Evolutionary conservation across 2,329 filamentous ascomycete genomes (phyloP).

Genomic region (Zasmidium angulare): DNA sequence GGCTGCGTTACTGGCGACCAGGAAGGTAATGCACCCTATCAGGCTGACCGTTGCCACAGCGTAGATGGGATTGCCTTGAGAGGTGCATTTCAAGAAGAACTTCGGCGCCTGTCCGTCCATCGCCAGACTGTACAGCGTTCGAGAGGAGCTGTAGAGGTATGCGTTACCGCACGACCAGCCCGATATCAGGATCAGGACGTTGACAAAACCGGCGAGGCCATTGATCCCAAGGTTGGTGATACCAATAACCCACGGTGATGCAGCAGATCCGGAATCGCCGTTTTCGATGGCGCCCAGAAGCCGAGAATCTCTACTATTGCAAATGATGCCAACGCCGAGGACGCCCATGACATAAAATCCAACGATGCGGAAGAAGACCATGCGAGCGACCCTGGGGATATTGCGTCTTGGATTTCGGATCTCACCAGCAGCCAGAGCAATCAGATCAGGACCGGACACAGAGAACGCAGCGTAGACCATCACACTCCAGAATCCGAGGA

Average conservation of each 20-base stretch:
- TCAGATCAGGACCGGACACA: constrained; percentile 11
- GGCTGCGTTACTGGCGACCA: constrained; percentile 64
- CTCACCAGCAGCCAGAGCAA: constrained; percentile 19
- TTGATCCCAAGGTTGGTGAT: constrained; percentile 59
- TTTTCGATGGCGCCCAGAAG: constrained; percentile 8
- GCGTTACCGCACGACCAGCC: constrained; percentile 59
- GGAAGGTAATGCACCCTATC: constrained; percentile 68
- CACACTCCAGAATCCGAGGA: constrained; percentile 51
- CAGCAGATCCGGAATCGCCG: constrained; percentile 32
- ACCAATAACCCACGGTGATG: constrained; percentile 48
- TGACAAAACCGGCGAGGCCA: constrained; percentile 63
- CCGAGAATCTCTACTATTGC: constrained; percentile 6
- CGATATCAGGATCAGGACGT: constrained; percentile 66
- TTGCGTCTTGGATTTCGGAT: constrained; percentile 16
- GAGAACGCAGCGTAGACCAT: constrained; percentile 74
- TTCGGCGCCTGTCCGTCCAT: constrained; percentile 64
- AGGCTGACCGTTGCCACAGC: constrained; percentile 65
- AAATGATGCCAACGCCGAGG: constrained; percentile 11
- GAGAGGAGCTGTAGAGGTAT: constrained; percentile 52
- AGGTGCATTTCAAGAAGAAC: constrained; percentile 44
- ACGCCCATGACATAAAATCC: constrained; percentile 12
- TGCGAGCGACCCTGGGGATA: constrained; percentile 11
- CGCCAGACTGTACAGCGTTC: constrained; percentile 54
- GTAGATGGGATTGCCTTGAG: constrained; percentile 66
- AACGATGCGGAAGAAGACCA: constrained; percentile 7